Evolutionary conservation across 208 protist species (phyloP), one percentile per base, ranked within the genome.

Genomic region (Ichthyophonus hoferi): DNA sequence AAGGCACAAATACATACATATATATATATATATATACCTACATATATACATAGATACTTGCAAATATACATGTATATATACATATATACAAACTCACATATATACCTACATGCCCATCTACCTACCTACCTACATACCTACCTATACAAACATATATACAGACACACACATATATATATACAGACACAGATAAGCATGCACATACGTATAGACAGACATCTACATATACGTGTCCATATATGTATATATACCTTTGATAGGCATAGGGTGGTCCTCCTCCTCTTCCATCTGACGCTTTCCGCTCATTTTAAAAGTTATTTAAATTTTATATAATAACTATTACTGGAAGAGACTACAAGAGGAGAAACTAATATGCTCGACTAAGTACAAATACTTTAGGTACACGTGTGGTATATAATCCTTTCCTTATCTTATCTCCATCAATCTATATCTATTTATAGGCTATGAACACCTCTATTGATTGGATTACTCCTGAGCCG

Each of bases 21-120:
- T 67, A 67, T 67, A 67, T 67, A 67, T 67, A 31, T 67, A 67
- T 67, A 67, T 67, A 67, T 67, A n/a, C n/a, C n/a, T n/a, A n/a
- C n/a, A 37, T 37, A 82, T 24, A 37, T 37, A 82, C 35, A 82
- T 31, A 82, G 78, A 82, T 39, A 37, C 77, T 40, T 39, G 77
- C 77, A 81, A 2, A 38, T 31, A 85, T 58, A 58, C 38, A 85
- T 85, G 40, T 58, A 85, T 58, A 38, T 33, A 85, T n/a, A 34
- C 3, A 85, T 33, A 50, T n/a, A 2, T n/a, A 85, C 38, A 85
- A 41, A 12, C 14, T 37, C 17, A 85, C 38, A 24, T 85, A 33
- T 33, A 85, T 85, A 58, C 40, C 12, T 82, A 82, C 35, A 37
- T 82, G n/a, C 40, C 33, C 12, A 79, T 79, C 12, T 79, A 34